Percentiles rank a stretch among this genome's conserved stretches.
These are phyloP conservation scores for Trichophyton rubrum DNA, from an alignment of 2,329 filamentous ascomycete genomes.

Conservation along the genomic window DNA sequence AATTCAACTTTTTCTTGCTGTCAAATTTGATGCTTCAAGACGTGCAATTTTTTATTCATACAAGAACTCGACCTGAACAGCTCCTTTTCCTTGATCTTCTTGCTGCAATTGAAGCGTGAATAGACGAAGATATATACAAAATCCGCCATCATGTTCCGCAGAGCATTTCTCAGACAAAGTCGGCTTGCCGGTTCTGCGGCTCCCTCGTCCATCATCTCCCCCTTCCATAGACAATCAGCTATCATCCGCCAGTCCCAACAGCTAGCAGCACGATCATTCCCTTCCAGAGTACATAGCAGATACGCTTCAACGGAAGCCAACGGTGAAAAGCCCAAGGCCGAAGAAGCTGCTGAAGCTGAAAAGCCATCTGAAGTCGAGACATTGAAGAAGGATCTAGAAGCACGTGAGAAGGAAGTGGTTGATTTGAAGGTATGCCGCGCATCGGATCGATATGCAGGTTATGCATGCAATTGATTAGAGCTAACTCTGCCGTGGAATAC, in stretches of 20 bases:
- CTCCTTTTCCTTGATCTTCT: not conserved
- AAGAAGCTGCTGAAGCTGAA: conserved; percentile 30
- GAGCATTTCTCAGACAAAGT: conserved; percentile 31
- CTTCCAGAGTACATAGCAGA: conserved; percentile 24
- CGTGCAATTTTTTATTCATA: not conserved
- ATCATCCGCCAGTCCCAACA: conserved; percentile 21
- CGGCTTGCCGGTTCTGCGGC: conserved; percentile 27
- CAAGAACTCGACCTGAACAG: not conserved
- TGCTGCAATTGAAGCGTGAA: not conserved
- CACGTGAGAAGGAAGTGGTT: conserved; percentile 57
- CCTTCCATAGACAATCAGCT: conserved; percentile 25
- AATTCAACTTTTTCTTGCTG: conserved; percentile 7
- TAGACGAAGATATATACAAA: not conserved
- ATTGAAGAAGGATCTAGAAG: conserved; percentile 54
- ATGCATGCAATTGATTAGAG: not conserved
- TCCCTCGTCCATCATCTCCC: conserved; percentile 20
- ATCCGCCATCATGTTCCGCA: conserved; percentile 28
- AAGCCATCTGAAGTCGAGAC: conserved; percentile 33
- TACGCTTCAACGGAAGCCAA: conserved; percentile 34
- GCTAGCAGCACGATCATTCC: conserved; percentile 22
- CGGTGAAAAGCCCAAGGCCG: conserved; percentile 20
- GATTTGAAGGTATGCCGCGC: conserved; percentile 67
- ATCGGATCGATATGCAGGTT: not conserved
- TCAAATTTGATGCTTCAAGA: conserved; percentile 8
- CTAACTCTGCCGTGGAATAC: conserved; percentile 4